Percentiles rank a stretch among this genome's conserved stretches.
These are phyloP conservation scores for Dissoconium aciculare DNA, from an alignment of 2,329 filamentous ascomycete genomes.

Conservation along the genomic window DNA sequence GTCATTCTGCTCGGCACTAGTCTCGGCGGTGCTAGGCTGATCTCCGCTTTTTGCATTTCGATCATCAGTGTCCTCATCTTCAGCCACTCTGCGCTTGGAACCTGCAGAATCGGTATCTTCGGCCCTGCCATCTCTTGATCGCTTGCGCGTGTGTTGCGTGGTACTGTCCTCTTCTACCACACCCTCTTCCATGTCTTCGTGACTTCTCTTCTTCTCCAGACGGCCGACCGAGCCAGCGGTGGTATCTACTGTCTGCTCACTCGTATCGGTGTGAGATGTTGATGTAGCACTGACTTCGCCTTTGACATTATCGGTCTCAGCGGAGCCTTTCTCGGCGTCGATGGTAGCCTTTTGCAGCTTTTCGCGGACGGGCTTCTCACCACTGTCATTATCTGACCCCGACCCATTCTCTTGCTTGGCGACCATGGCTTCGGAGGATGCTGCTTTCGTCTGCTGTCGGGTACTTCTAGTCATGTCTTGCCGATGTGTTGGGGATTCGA, in stretches of 20 bases:
- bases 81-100: too few species aligned
- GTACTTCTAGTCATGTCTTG: too few species aligned
- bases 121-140: conserved; percentile 31
- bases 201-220: conserved; percentile 32
- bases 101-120: too few species aligned
- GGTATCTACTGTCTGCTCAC: conserved; percentile 5
- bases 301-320: conserved; percentile 14
- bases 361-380: conserved; percentile 44
- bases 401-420: conserved; percentile 11
- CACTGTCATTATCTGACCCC: conserved; percentile 30
- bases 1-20: too few species aligned
- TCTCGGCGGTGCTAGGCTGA: too few species aligned
- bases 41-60: too few species aligned
- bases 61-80: too few species aligned
- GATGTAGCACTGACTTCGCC: conserved; percentile 5
- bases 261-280: conserved; percentile 3
- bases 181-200: conserved; percentile 30
- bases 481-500: too few species aligned
- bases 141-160: conserved; percentile 31
- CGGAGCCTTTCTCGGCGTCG: conserved; percentile 17
- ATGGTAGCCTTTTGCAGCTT: conserved; percentile 49
- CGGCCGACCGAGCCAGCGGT: conserved; percentile 8
- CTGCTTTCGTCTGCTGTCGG: too few species aligned
- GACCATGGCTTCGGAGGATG: too few species aligned
- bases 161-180: conserved; percentile 22